phyloP scores from a whole-genome alignment of 2,329 filamentous ascomycete species.

The Trichoderma sp. region DNA sequence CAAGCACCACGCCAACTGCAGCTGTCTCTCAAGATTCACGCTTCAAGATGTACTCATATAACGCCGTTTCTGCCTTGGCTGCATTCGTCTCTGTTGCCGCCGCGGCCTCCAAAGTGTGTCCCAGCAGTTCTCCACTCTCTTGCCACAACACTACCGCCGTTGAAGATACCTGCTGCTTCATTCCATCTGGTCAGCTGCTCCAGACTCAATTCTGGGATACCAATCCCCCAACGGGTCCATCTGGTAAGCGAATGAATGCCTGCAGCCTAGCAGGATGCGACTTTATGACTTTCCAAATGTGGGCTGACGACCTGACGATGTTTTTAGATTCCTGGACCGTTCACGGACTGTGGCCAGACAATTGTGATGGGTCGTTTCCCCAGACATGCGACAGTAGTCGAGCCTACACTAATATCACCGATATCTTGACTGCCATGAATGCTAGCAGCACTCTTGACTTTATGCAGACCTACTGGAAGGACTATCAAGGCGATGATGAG shows the following conservation, averaged over 20 bases:
- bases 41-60: constrained; percentile 28
- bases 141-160: constrained; percentile 65
- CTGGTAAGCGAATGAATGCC: constrained; percentile 30
- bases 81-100: constrained; percentile 29
- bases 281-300: constrained; percentile 12
- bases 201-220: constrained; percentile 81
- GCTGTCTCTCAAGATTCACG: neutral
- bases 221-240: constrained; percentile 64
- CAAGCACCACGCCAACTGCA: neutral
- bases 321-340: constrained; percentile 69
- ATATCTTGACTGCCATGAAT: constrained; percentile 59
- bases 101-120: constrained; percentile 33
- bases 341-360: constrained; percentile 69
- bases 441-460: constrained; percentile 62
- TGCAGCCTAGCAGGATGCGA: constrained; percentile 12
- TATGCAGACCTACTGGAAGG: constrained; percentile 75
- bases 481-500: constrained; percentile 65
- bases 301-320: neutral
- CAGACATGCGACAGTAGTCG: constrained; percentile 65
- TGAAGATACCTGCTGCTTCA: constrained; percentile 71
- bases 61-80: constrained; percentile 30
- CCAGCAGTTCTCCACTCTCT: constrained; percentile 53
- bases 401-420: constrained; percentile 66
- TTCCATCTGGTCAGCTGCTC: constrained; percentile 70
- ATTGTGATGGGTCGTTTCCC: constrained; percentile 72